Conservation (phyloP, 2,329 filamentous ascomycete species). For the Madurella mycetomatis region DNA sequence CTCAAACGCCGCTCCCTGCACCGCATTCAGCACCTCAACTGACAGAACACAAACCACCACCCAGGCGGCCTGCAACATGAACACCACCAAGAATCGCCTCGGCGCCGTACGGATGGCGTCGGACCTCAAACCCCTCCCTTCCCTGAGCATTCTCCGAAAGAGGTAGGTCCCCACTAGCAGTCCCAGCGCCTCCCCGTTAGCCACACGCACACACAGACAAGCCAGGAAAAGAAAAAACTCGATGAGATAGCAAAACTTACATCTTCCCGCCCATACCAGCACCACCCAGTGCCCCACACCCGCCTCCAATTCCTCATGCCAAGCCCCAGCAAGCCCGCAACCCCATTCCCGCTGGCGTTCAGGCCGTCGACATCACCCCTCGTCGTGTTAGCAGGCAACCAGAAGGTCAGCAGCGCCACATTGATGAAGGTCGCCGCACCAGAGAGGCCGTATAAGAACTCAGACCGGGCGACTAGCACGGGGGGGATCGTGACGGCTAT, state of each 20-base stretch:
- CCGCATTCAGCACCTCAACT: constrained; percentile 58
- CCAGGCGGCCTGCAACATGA: constrained; percentile 59
- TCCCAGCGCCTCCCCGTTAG: not conserved
- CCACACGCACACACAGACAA: not conserved
- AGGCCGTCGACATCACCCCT: not conserved
- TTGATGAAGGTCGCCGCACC: too few species aligned
- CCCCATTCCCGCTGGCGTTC: too few species aligned
- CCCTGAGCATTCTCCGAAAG: constrained; percentile 54
- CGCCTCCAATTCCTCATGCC: not conserved
- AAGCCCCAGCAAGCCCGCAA: too few species aligned
- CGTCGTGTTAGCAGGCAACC: too few species aligned
- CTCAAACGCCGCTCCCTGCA: constrained; percentile 51
- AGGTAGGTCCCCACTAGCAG: constrained; percentile 58
- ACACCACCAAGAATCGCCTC: constrained; percentile 35
- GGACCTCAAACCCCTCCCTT: constrained; percentile 54
- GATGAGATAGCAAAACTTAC: not conserved
- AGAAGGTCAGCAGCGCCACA: too few species aligned
- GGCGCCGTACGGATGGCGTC: constrained; percentile 37
- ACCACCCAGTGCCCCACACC: not conserved
- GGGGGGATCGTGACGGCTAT: too few species aligned
- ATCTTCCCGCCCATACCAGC: not conserved
- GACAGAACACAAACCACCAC: constrained; percentile 63
- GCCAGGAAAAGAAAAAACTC: not conserved
- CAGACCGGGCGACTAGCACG: too few species aligned
- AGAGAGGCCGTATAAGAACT: too few species aligned